Percentiles rank a stretch among this genome's conserved stretches.
These are phyloP conservation scores for Penicillium cosmopolitanum DNA, from an alignment of 495 filamentous ascomycete species.

Conservation along the genomic window DNA sequence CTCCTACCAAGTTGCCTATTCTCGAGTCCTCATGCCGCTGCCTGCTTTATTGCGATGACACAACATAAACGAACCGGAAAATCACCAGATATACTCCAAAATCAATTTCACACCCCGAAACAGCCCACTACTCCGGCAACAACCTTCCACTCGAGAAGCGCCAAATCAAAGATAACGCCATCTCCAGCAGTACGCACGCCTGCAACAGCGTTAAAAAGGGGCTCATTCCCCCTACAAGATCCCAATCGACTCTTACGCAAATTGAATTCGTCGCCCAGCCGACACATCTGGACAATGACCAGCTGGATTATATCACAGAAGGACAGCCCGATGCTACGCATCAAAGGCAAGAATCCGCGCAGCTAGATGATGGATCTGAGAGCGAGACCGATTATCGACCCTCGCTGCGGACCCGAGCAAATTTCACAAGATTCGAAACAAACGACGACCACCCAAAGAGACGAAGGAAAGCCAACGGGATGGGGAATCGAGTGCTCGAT, in stretches of 20 bases:
- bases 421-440: conserved; percentile 25
- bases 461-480: conserved; percentile 18
- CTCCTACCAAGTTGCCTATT: not conserved
- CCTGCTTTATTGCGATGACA: conserved; percentile 40
- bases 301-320: conserved; percentile 35
- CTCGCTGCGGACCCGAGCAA: conserved; percentile 18
- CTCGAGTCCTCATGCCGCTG: conserved; percentile 21
- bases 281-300: conserved; percentile 33
- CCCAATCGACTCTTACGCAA: conserved; percentile 49
- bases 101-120: conserved; percentile 34
- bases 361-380: conserved; percentile 32
- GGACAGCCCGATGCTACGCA: not conserved
- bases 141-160: conserved; percentile 26
- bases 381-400: conserved; percentile 32
- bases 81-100: conserved; percentile 21
- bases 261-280: conserved; percentile 44
- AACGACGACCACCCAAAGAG: conserved; percentile 23
- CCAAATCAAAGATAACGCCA: conserved; percentile 20
- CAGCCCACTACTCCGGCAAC: conserved; percentile 21
- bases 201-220: conserved; percentile 26
- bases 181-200: conserved; percentile 31
- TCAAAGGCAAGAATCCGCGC: conserved; percentile 24
- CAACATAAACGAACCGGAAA: conserved; percentile 21
- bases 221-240: conserved; percentile 22
- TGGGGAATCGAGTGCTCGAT: conserved; percentile 4